These are phyloP conservation scores for Colletotrichum neosansevieriae DNA, from an alignment of 2,329 filamentous ascomycete species.

Conservation along the genomic window DNA sequence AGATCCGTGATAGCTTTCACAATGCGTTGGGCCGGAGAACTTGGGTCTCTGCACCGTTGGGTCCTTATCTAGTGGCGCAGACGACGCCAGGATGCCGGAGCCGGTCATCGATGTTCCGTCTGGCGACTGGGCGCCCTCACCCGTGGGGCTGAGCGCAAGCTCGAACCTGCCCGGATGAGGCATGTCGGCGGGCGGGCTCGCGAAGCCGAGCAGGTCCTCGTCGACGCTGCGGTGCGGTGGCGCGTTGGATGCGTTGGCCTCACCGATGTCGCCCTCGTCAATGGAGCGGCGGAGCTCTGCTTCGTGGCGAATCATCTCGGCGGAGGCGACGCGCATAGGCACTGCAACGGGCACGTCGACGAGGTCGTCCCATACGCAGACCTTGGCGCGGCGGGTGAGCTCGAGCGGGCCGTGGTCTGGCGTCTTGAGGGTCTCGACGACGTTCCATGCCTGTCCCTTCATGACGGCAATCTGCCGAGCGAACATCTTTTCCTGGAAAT, in stretches of 20 bases:
- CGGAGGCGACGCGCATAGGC: constrained; percentile 85
- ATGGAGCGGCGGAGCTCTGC: constrained; percentile 53
- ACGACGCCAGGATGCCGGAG: constrained; percentile 29
- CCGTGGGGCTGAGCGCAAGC: constrained; percentile 63
- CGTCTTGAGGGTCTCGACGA: constrained; percentile 95
- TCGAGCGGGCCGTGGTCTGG: constrained; percentile 93
- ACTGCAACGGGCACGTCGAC: constrained; percentile 96
- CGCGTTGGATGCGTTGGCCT: constrained; percentile 49
- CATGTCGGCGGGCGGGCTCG: constrained; percentile 72
- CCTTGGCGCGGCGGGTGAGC: constrained; percentile 87
- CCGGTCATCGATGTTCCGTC: constrained; percentile 47
- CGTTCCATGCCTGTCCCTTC: constrained; percentile 99
- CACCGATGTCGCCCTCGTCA: constrained; percentile 92
- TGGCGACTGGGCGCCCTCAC: constrained; percentile 54
- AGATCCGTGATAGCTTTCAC: constrained; percentile 52
- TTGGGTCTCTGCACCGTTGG: constrained; percentile 24
- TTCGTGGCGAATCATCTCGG: constrained; percentile 77
- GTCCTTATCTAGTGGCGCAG: constrained; percentile 30
- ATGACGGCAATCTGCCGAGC: constrained; percentile 98
- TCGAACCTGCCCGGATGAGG: constrained; percentile 84
- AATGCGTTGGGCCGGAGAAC: constrained; percentile 31
- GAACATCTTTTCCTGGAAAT: constrained; percentile 99
- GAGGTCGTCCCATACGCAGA: constrained; percentile 98
- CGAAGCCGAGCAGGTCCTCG: constrained; percentile 79
- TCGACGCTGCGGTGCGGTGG: constrained; percentile 49